Conservation (phyloP, 2,329 filamentous ascomycete genomes). For the Fusarium hostae region DNA sequence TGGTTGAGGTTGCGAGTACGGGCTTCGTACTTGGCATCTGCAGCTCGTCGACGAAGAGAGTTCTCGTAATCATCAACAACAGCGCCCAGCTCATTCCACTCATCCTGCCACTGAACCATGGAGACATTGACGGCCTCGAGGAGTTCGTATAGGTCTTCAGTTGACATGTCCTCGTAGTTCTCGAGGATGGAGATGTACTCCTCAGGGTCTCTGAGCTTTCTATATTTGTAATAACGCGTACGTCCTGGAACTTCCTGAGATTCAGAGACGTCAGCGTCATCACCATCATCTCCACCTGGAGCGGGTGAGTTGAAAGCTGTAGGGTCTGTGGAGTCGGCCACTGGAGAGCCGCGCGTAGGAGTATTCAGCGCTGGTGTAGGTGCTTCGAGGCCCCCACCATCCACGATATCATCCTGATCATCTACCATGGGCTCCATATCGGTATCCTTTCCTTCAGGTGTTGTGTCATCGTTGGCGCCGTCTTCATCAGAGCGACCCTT, state of each 20-base stretch:
- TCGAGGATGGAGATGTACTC: slow-evolving; percentile 62
- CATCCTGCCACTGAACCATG: slow-evolving; percentile 63
- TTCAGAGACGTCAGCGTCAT: slow-evolving; percentile 51
- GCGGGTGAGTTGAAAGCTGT: slow-evolving; percentile 53
- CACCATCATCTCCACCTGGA: slow-evolving; percentile 51
- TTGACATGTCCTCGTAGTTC: slow-evolving; percentile 61
- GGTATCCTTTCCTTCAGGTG: slow-evolving; percentile 48
- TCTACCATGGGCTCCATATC: slow-evolving; percentile 49
- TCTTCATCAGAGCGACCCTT: slow-evolving; percentile 49
- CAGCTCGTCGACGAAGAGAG: slow-evolving; percentile 60
- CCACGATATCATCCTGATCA: slow-evolving; percentile 48
- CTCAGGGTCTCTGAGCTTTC: slow-evolving; percentile 62
- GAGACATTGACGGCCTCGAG: slow-evolving; percentile 58
- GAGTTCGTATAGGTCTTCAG: slow-evolving; percentile 57
- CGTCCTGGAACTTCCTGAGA: slow-evolving; percentile 48
- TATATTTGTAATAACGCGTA: slow-evolving; percentile 56
- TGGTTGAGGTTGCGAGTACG: slow-evolving; percentile 56
- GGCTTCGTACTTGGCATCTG: slow-evolving; percentile 60
- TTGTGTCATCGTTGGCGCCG: slow-evolving; percentile 45
- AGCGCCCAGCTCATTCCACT: slow-evolving; percentile 62
- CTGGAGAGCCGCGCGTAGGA: slow-evolving; percentile 53
- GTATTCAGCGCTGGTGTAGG: slow-evolving; percentile 54
- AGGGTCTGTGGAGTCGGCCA: slow-evolving; percentile 53
- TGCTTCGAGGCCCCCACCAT: slow-evolving; percentile 46
- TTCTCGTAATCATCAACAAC: slow-evolving; percentile 69